Evolutionary conservation across 257 asterid species (phyloP), one percentile per base, ranked within the genome.

Genomic region (Lycium barbarum): DNA sequence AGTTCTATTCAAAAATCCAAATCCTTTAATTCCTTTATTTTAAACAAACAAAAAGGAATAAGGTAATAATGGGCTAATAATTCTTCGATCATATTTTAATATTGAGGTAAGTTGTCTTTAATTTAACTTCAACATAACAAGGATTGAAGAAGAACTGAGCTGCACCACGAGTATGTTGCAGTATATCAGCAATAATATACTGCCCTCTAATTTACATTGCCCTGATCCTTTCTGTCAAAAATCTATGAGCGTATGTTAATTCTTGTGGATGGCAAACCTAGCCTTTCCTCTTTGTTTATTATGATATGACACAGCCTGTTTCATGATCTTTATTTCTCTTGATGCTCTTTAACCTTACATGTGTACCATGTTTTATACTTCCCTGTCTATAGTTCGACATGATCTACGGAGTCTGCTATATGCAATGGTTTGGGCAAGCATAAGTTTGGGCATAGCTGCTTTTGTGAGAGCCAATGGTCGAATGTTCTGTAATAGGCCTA

Each of bases 401-500:
- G 90, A 91, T 71, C 81, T 84, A 7, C 92, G 94, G 96, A 92
- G 90, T 86, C 40, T 94, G 79, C 51, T 94, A 45, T 91, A 93
- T 87, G 90, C 98, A 45, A 40, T 95, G 71, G 85, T 97, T 83
- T 97, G 98, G 99, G 95, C 92, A 40, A 83, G 97, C 89, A 79
- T 91, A 88, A 94, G 98, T 89, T 81, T 90, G 85, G 91, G 82
- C 20, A 89, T 93, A 20, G 94, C 91, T 62, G 92, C 90, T 65
- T 82, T 92, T 65, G 97, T 96, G 84, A 94, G 83, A 91, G 89
- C 93, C 84, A 90, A 94, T 68, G 97, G 98, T 61, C 95, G 93
- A 47, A 36, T 85, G 63, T 96, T 96, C 94, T 96, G 99, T 68
- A 92, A 96, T 85, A 92, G 98, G 36, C 99, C 99, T 67, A 97